Evolutionary conservation across 768 basidiomycete species (phyloP), one percentile per base, ranked within the genome.

Genomic region (Holtermanniella nyarrowii): DNA sequence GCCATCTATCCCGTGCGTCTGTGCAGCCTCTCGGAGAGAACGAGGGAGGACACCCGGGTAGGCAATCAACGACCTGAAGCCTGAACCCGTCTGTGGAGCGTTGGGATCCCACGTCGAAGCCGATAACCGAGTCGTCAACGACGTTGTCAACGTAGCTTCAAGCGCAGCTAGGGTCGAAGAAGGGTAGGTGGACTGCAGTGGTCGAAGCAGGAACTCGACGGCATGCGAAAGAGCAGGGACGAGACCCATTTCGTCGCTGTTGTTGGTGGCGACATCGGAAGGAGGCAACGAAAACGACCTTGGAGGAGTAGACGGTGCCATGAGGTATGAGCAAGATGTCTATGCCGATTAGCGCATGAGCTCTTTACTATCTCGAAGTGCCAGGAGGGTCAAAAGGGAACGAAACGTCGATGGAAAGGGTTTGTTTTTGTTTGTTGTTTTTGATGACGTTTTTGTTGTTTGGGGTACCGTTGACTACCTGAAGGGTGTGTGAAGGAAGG

Each of bases 31-130:
- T 13, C 51, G 48, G n/a, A 73, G 25, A 0, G 54, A 52, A 12
- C 24, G 31, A 3, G 72, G 72, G 5, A 71, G 55, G n/a, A 46
- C 49, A 1, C 55, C 51, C 1, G 55, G 55, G 21, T 46, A 39
- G 14, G 58, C 58, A 47, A 73, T 73, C n/a, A 73, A 52, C 21
- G 62, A 66, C 12, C 72, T 45, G 43, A 42, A 58, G n/a, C 62
- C 72, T 5, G 67, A 65, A 1, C 72, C 72, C 14, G 48, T 26
- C 0, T 56, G 55, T 0, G 70, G 68, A 24, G 60, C 54, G 4
- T 43, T 16, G 0, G 58, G 48, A n/a, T 68, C 58, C 72, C 72
- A 73, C 26, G 64, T 61, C 1, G 66, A 53, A 13, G 53, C 41
- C 41, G 53, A 27, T 24, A 43, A 46, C 0, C 51, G 51, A 7